phyloP scores from a whole-genome alignment of 1,139 yeast genomes.

The Yamadazyma epiphylla region DNA sequence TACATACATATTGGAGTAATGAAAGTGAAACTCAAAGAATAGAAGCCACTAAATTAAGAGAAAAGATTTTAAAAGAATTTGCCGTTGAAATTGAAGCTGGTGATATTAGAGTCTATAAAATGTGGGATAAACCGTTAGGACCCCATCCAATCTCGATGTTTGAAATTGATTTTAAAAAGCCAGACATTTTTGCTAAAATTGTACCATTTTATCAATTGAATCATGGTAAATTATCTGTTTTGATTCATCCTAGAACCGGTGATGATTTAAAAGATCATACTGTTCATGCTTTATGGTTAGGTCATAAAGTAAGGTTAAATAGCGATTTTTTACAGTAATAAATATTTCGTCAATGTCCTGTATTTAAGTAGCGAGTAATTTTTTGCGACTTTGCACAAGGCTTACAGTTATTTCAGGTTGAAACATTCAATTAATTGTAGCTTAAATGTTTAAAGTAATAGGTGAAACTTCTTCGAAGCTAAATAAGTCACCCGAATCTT shows the following conservation, averaged over 20 bases:
- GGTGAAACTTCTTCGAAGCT: background rate
- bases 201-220: slow-evolving; percentile 44
- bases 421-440: too few relatives aligned
- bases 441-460: background rate
- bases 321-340: slow-evolving; percentile 12
- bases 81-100: slow-evolving; percentile 41
- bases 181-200: slow-evolving; percentile 23
- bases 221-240: slow-evolving; percentile 49
- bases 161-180: slow-evolving; percentile 36
- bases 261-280: slow-evolving; percentile 50
- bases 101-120: slow-evolving; percentile 38
- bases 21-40: slow-evolving; percentile 29
- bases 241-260: slow-evolving; percentile 51
- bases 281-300: slow-evolving; percentile 51
- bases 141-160: slow-evolving; percentile 53
- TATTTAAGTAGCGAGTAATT: too few relatives aligned
- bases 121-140: slow-evolving; percentile 52
- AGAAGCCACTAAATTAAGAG: slow-evolving; percentile 38
- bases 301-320: slow-evolving; percentile 27
- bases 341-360: too few relatives aligned
- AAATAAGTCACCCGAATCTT: too few relatives aligned
- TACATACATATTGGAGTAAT: slow-evolving; percentile 53
- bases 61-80: slow-evolving; percentile 40
- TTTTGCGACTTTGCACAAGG: too few relatives aligned
- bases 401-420: too few relatives aligned